A percentile compares a stretch with the other conserved stretches of the same genome.
phyloP scores from a whole-genome alignment of 2,329 filamentous ascomycete species.

The Uncinocarpus reesii region DNA sequence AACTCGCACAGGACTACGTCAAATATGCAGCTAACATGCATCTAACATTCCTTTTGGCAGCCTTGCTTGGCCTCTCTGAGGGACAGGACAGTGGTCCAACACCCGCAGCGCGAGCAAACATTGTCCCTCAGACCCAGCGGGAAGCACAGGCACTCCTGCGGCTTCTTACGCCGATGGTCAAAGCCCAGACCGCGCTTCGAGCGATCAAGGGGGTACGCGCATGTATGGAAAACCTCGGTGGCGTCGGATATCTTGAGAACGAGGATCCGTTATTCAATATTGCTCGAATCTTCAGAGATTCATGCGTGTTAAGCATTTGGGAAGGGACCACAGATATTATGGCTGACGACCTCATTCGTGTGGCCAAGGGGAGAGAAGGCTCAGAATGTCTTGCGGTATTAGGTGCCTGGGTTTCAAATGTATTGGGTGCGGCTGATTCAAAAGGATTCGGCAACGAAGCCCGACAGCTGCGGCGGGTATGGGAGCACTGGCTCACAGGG shows the following conservation, averaged over 20 bases:
- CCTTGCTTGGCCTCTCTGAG: conserved; percentile 29
- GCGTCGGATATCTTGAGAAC: conserved; percentile 28
- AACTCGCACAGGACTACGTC: conserved; percentile 32
- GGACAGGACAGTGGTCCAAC: conserved; percentile 18
- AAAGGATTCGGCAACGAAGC: conserved; percentile 36
- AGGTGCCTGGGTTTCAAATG: conserved; percentile 37
- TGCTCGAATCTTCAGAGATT: conserved; percentile 55
- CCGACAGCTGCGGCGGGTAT: conserved; percentile 23
- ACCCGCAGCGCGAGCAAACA: conserved; percentile 13
- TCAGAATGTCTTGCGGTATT: conserved; percentile 19
- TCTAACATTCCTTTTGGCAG: conserved; percentile 29
- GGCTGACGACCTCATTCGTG: conserved; percentile 41
- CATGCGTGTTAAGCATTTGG: conserved; percentile 55
- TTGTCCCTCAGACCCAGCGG: conserved; percentile 19
- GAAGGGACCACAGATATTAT: conserved; percentile 63
- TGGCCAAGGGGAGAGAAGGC: conserved; percentile 27
- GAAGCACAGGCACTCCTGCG: conserved; percentile 23
- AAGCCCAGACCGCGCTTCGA: conserved; percentile 23
- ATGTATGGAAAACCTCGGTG: conserved; percentile 27
- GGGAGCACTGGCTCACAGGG: conserved; percentile 15
- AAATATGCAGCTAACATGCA: conserved; percentile 32
- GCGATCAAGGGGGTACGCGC: conserved; percentile 20
- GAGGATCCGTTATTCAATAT: conserved; percentile 54
- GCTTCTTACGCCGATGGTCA: conserved; percentile 27
- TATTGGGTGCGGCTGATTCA: conserved; percentile 39